phyloP scores from a whole-genome alignment of 148 eudicot genomes.

The Selenicereus undatus region DNA sequence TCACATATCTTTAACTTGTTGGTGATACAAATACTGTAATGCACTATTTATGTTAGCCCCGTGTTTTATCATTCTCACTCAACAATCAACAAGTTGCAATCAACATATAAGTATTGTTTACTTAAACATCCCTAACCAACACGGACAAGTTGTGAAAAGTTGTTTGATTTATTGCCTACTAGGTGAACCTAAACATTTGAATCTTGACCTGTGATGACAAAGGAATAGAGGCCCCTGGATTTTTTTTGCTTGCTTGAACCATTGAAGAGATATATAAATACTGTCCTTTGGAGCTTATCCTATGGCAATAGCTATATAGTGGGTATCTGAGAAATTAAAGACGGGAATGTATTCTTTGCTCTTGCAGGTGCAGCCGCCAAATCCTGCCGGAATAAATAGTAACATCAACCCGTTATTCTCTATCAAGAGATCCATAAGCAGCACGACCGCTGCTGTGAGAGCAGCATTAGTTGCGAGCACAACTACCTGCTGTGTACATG shows the following conservation, averaged over 20 bases:
- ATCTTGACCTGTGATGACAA: neutral
- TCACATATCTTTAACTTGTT: too few relatives aligned
- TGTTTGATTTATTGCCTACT: neutral
- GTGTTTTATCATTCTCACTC: too few relatives aligned
- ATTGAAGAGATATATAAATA: neutral
- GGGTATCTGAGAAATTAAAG: neutral
- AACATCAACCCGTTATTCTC: neutral
- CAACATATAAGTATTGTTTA: too few relatives aligned
- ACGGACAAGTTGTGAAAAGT: too few relatives aligned
- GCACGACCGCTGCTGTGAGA: neutral
- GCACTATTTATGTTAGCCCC: too few relatives aligned
- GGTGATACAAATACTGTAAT: too few relatives aligned
- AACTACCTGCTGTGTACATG: neutral
- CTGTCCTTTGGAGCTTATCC: neutral
- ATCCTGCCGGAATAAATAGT: neutral
- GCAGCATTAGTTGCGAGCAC: neutral
- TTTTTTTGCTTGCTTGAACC: neutral
- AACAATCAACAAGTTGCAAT: too few relatives aligned
- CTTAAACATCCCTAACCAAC: too few relatives aligned
- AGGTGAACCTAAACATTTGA: neutral
- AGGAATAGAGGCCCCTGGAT: neutral
- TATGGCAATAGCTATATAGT: neutral
- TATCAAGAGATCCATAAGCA: neutral
- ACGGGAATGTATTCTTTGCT: neutral
- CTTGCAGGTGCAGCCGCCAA: conserved; percentile 1